Conservation (phyloP, 1,139 yeast genomes). For the Candida sanyaensis region DNA sequence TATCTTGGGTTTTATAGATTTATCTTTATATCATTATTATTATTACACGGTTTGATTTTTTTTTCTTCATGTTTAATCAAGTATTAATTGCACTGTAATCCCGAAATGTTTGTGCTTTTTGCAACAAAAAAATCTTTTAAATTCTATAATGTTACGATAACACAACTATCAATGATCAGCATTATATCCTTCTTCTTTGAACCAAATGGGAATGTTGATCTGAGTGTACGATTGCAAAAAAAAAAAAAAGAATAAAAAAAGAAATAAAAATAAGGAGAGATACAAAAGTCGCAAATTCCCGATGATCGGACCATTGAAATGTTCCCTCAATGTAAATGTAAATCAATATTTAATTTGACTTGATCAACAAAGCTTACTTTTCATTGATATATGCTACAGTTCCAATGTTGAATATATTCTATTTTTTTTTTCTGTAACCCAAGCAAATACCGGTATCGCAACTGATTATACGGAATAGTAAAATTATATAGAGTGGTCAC, state of each 20-base stretch:
- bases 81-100: not conserved
- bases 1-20: conserved; percentile 1
- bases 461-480: too few species aligned
- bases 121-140: not conserved
- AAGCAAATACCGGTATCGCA: too few species aligned
- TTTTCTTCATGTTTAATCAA: not conserved
- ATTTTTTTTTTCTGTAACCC: too few species aligned
- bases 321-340: too few species aligned
- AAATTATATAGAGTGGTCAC: too few species aligned
- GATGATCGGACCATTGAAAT: conserved; percentile 1
- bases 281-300: not conserved
- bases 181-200: not conserved
- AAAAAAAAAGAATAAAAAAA: too few species aligned
- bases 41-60: not conserved
- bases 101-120: not conserved
- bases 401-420: not conserved
- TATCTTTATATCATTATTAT: not conserved
- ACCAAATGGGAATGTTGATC: not conserved
- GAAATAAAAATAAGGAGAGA: too few species aligned
- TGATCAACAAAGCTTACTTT: not conserved
- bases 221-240: not conserved
- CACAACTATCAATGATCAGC: not conserved
- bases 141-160: not conserved
- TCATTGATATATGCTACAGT: not conserved
- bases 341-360: too few species aligned